phyloP scores from a whole-genome alignment of 2,329 filamentous ascomycete genomes.

The Pyricularia grisea region DNA sequence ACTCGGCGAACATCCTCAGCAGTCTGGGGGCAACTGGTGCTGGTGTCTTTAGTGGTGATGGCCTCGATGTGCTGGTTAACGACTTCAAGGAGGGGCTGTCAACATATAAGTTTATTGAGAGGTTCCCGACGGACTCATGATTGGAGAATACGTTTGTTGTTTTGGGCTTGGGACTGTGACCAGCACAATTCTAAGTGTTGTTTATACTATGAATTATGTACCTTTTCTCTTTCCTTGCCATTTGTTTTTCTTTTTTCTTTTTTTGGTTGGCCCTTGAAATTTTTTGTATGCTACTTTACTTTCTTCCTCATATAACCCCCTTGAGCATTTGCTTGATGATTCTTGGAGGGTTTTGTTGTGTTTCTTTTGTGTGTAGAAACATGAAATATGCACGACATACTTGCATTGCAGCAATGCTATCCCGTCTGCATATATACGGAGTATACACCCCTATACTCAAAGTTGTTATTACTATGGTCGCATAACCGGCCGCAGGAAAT shows the following conservation, averaged over 20 bases:
- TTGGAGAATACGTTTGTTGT: background rate
- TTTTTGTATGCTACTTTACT: background rate
- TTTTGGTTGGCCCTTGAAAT: background rate
- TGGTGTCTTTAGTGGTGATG: slow-evolving; percentile 29
- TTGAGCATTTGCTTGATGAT: background rate
- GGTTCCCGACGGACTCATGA: slow-evolving; percentile 46
- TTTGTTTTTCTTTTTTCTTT: background rate
- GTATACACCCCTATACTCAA: background rate
- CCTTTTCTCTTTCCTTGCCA: background rate
- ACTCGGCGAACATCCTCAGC: slow-evolving; percentile 30
- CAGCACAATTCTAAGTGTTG: too few relatives aligned
- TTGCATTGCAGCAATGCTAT: background rate
- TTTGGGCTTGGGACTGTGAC: background rate
- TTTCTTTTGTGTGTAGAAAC: background rate
- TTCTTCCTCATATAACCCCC: background rate
- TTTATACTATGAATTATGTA: background rate
- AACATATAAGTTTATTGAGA: slow-evolving; percentile 56
- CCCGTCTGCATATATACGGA: background rate
- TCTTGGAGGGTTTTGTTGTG: background rate
- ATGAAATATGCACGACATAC: background rate
- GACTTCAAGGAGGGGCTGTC: slow-evolving; percentile 48
- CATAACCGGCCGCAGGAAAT: background rate
- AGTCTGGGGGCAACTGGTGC: slow-evolving; percentile 27
- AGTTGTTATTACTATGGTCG: background rate
- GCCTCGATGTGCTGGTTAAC: slow-evolving; percentile 28